A percentile compares a stretch with the other conserved stretches of the same genome.
Evolutionary conservation across 2,329 filamentous ascomycete species (phyloP).

Genomic region (Ophioceras dolichostomum): DNA sequence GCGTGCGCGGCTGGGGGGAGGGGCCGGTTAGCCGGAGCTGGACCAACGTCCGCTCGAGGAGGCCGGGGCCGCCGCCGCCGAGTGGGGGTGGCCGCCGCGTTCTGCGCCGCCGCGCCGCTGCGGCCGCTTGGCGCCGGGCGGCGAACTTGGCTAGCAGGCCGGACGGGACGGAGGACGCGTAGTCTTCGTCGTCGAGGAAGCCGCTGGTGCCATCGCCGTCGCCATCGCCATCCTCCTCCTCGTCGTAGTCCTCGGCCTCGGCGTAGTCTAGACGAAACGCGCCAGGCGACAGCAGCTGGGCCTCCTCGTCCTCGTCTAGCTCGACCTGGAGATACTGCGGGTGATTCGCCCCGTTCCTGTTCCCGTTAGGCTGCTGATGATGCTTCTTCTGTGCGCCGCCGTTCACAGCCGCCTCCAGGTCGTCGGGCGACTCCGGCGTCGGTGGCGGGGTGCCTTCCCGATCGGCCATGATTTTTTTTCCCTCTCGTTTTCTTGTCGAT

Average conservation of each 20-base stretch:
- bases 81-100: too few species aligned
- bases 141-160: background rate
- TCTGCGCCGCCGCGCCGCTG: too few species aligned
- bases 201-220: background rate
- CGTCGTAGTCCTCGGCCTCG: conserved; percentile 4
- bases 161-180: too few species aligned
- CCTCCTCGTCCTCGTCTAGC: conserved; percentile 8
- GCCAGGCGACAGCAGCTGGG: conserved; percentile 7
- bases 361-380: too few species aligned
- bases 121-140: too few species aligned
- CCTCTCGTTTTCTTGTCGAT: too few species aligned
- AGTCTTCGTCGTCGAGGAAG: background rate
- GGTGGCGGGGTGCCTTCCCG: background rate
- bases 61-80: too few species aligned
- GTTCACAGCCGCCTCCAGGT: conserved; percentile 2
- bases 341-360: background rate
- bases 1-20: too few species aligned
- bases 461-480: too few species aligned
- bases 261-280: conserved; percentile 4
- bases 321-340: background rate
- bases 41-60: conserved; percentile 1
- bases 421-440: background rate
- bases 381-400: too few species aligned
- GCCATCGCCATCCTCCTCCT: conserved; percentile 6
- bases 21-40: conserved; percentile 9